Evolutionary conservation across 768 basidiomycete species (phyloP), one percentile per base, ranked within the genome.

Genomic region (Rossbeevera mucosa): DNA sequence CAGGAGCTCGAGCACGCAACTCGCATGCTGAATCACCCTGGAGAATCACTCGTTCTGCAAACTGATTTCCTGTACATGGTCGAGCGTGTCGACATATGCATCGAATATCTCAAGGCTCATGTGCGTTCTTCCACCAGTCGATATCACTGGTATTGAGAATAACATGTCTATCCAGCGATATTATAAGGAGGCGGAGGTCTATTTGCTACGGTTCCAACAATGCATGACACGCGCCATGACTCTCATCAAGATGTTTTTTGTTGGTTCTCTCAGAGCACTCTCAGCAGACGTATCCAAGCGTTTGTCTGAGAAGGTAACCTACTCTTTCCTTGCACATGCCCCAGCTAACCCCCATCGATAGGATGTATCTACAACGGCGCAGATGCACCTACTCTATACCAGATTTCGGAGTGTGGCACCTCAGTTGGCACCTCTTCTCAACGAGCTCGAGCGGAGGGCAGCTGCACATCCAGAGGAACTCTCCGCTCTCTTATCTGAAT

Each of bases 151-250:
- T 48, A 48, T 51, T 57, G 41, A 66, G 7, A 18, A 14, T 8
- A 20, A 5, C 22, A 12, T 47, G 22, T 47, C 16, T 47, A 24
- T 47, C 16, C 61, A 98, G 94, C 82, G 91, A 57, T 85, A 94
- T 66, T 99, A 86, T 72, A 80, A 80, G 58, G 96, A 98, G 73
- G 85, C 93, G 7, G 93, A 97, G 61, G 75, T 99, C 18, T 97
- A 96, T 67, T 75, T 96, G n/a, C 78, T 99, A 26, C 85, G 96
- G 21, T 98, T 94, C 71, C 95, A 96, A 63, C 96, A 99, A 70
- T 99, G 96, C 67, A 88, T 98, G 81, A 96, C 93, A 0, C 83
- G 96, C 24, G 89, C 92, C 9, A 97, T 98, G 95, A 98, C 94
- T 0, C 79, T 99, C 41, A 91, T 98, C 74, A 95, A 91, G 70